phyloP scores from a whole-genome alignment of 768 basidiomycete genomes.

The Pleurotus pulmonarius region DNA sequence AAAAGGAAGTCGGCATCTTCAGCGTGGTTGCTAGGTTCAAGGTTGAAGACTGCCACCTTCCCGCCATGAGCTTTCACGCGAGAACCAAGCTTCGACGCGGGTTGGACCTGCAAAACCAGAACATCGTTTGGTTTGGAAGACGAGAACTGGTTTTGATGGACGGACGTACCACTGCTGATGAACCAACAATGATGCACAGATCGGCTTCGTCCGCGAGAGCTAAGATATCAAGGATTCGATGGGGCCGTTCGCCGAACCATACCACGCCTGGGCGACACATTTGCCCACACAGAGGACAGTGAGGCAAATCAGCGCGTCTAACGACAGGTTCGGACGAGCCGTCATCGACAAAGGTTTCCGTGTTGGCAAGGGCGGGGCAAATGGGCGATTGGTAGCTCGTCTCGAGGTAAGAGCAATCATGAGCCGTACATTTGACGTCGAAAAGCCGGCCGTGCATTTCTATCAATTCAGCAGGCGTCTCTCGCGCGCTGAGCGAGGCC shows the following conservation, averaged over 20 bases:
- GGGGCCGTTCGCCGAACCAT: slow-evolving; percentile 36
- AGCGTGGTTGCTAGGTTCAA: slow-evolving; percentile 20
- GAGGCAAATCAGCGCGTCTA: slow-evolving; percentile 5
- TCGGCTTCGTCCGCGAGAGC: slow-evolving; percentile 24
- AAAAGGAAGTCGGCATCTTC: slow-evolving; percentile 29
- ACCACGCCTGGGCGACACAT: slow-evolving; percentile 34
- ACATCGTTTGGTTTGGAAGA: not conserved
- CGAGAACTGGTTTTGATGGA: not conserved
- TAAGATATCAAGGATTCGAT: slow-evolving; percentile 23
- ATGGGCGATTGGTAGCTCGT: too few species aligned
- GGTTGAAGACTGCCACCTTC: slow-evolving; percentile 35
- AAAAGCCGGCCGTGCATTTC: too few species aligned
- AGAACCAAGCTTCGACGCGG: slow-evolving; percentile 21
- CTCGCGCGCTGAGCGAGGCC: too few species aligned
- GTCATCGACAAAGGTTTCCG: too few species aligned
- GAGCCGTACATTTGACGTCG: too few species aligned
- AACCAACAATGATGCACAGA: slow-evolving; percentile 34
- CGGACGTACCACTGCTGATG: slow-evolving; percentile 25
- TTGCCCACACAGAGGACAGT: slow-evolving; percentile 21
- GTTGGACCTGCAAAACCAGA: slow-evolving; percentile 20
- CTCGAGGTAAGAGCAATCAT: too few species aligned
- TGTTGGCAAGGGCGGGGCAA: too few species aligned
- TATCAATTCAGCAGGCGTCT: too few species aligned
- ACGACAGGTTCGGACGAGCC: not conserved
- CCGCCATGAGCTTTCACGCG: slow-evolving; percentile 24